phyloP scores from a whole-genome alignment of 805 yeast species.

The Lipomyces lipofer region DNA sequence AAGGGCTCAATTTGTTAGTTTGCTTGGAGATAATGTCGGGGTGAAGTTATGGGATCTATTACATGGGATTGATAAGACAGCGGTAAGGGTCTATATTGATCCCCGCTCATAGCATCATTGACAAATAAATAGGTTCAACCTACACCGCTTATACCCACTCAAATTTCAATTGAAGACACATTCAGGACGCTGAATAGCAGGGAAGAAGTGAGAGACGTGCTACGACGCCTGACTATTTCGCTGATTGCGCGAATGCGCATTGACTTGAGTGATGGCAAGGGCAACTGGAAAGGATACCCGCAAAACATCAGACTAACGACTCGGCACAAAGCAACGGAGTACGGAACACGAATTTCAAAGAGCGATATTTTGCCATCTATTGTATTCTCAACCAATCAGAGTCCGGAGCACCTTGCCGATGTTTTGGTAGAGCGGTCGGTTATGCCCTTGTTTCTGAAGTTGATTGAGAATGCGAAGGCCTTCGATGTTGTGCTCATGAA shows the following conservation, averaged over 20 bases:
- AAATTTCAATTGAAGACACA: constrained; percentile 15
- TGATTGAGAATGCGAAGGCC: neutral
- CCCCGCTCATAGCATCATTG: neutral
- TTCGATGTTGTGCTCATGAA: constrained; percentile 11
- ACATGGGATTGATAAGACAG: constrained; percentile 7
- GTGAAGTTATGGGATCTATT: constrained; percentile 10
- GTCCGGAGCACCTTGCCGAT: neutral
- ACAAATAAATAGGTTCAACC: constrained; percentile 5
- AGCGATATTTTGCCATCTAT: constrained; percentile 5
- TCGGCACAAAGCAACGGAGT: neutral
- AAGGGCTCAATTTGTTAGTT: neutral
- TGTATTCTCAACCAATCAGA: neutral
- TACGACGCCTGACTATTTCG: neutral
- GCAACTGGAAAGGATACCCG: constrained; percentile 11
- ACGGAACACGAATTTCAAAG: constrained; percentile 7
- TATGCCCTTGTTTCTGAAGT: constrained; percentile 9
- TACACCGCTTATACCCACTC: constrained; percentile 10
- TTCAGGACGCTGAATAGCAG: neutral
- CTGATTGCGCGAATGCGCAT: constrained; percentile 4
- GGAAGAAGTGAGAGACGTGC: neutral
- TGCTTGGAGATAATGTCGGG: constrained; percentile 7
- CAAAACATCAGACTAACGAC: constrained; percentile 4
- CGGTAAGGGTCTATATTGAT: neutral
- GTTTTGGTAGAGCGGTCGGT: neutral
- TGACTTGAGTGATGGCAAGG: neutral